Evolutionary conservation across 257 asterid species (phyloP), one percentile per base, ranked within the genome.

Genomic region (Solanum raphanifolium): DNA sequence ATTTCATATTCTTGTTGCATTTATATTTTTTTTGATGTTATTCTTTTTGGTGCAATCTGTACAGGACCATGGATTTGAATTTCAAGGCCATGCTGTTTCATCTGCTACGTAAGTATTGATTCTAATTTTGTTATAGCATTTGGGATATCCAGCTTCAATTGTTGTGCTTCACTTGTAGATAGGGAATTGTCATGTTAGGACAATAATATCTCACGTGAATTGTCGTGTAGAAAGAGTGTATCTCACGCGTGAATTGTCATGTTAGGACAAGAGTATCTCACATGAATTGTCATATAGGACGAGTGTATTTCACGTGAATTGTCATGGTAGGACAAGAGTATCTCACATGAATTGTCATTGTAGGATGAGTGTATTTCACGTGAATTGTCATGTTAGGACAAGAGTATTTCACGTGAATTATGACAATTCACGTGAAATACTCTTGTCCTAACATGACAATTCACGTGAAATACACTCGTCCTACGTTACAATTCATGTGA

Each of bases 91-190:
- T 43, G 9, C 71, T 29, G 79, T 38, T 23, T 35, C 79, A 8
- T 88, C 90, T 55, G 73, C 55, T 88, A 88, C 85, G 96, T 94
- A 89, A 93, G 96, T 90, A 31, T 9, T 87, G 46, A 41, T 9
- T 41, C 69, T 86, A 79, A 79, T 2, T 79, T 43, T n/a, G 12
- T 27, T 79, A 27, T 43, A 43, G 16, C 66, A 27, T 79, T 79
- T 27, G 39, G 38, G 10, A 43, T 27, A 43, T 68, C 74, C 38
- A 69, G 38, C 38, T 69, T 29, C 75, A 29, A 15, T 29, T 69
- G 38, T 69, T 69, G 75, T 27, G 75, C 75, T 69, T 69, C 76
- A 69, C 76, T 6, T 29, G 76, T 29, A 29, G 23, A 16, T 29
- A 29, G 2, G 10, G 52, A 43, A 4, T 43, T 43, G 52, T 4